Base-by-base conservation (phyloP, 2,329 filamentous ascomycete genomes). In the Monosporascus sp. region DNA sequence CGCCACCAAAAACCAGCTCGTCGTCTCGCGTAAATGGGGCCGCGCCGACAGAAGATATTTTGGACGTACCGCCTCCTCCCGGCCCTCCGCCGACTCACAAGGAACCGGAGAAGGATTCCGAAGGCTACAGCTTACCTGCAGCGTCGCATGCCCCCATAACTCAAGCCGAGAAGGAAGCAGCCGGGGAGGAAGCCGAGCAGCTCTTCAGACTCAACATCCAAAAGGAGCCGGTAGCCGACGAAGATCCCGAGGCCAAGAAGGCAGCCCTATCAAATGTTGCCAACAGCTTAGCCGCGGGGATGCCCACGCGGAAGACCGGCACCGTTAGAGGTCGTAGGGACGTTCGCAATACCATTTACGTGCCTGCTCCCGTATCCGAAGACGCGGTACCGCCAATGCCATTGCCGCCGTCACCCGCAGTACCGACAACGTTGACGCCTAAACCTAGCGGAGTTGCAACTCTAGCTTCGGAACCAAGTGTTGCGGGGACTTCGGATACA, bases 321-420 rank as follows among this genome's bases (percentile, higher is more conserved):
- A 97, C 91, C 16, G 77, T 96, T 17, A 84, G 94, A 60, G 94
- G 94, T 50, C 87, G 94, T 56, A 83, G 94, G 66, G 93, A 97
- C 68, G 90, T 95, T 58, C 84, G 93, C 55, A 96, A 96, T 70
- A 97, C 92, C 1, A 86, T 96, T 52, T 93, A 94, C 65, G 79
- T 92, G 58, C 87, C 89, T 9, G 68, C 73, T 3, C 60, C 61
- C 59, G 68, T 68, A 7, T 58, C 66, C 26, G 59, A 68, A 54
- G 60, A 59, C 31, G 58, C 64, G 17, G 51, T 68, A 3, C 64
- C 67, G 50, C 66, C 69, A 14, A 65, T 63, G 40, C 60, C 68
- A 2, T 65, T 70, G 60, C 65, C 66, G 52, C 65, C 67, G 50
- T 68, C 68, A 17, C 74, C 73, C 26, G 73, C 72, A 35, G 55